Evolutionary conservation across 2,329 filamentous ascomycete genomes (phyloP).

Genomic region (Sporothrix variecibatus): DNA sequence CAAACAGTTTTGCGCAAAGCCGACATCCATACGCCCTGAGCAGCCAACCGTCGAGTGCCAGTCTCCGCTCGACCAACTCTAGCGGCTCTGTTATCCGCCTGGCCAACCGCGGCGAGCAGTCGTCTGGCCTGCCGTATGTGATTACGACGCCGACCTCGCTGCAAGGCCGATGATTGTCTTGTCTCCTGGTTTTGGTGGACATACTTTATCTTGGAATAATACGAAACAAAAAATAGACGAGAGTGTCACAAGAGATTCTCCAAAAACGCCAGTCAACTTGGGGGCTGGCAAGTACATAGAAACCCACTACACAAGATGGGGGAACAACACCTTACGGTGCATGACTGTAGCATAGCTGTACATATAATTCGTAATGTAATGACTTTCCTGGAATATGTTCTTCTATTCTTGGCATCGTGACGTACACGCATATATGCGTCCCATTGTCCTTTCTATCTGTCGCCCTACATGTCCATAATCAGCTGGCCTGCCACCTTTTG

Average conservation of each 20-base stretch:
- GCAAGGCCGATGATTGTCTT: neutral
- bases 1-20: conserved; percentile 47
- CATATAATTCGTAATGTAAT: conserved; percentile 21
- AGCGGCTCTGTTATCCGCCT: conserved; percentile 52
- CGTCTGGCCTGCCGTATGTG: conserved; percentile 42
- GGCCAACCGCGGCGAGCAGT: conserved; percentile 41
- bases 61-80: conserved; percentile 43
- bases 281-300: neutral
- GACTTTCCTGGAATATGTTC: neutral
- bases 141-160: conserved; percentile 30
- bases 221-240: neutral
- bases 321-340: neutral
- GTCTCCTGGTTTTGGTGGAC: neutral
- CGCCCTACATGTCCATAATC: conserved; percentile 74
- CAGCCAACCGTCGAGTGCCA: conserved; percentile 44
- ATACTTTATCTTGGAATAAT: neutral
- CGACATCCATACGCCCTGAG: conserved; percentile 44
- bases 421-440: neutral
- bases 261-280: neutral
- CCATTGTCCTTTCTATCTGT: too few relatives aligned
- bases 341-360: conserved; percentile 21
- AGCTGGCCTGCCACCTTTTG: conserved; percentile 86
- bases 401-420: neutral
- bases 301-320: neutral
- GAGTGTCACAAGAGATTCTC: neutral